Conservation (phyloP, 306 rosid species). For the Vachellia pachyceras region DNA sequence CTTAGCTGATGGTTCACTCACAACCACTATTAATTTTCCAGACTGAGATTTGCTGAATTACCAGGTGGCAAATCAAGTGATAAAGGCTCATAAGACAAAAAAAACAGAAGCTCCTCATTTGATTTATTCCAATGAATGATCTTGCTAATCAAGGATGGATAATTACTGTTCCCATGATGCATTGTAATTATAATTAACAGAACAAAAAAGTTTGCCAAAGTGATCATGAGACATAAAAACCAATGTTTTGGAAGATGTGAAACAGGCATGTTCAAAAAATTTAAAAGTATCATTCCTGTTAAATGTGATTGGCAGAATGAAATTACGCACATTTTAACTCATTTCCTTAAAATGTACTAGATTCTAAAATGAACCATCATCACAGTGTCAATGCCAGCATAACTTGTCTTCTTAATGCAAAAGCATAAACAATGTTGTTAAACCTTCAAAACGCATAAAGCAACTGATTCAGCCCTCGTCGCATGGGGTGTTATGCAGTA, state of each 20-base stretch:
- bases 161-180: too few relatives aligned
- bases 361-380: not conserved
- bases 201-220: not conserved
- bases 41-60: constrained; percentile 4
- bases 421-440: not conserved
- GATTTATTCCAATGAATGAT: constrained; percentile 6
- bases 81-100: not conserved
- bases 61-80: not conserved
- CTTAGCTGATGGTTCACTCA: not conserved
- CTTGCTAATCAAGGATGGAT: not conserved
- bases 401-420: not conserved
- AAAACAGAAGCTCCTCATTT: not conserved
- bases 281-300: not conserved
- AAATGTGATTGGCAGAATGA: not conserved
- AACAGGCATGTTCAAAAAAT: not conserved
- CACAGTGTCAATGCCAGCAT: not conserved
- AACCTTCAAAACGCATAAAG: constrained; percentile 10
- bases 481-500: not conserved
- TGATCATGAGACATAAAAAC: not conserved
- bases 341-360: not conserved
- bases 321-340: not conserved
- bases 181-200: not conserved
- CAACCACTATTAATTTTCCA: not conserved
- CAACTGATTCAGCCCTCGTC: not conserved
- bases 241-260: not conserved